Base-by-base conservation (phyloP, 805 yeast genomes). In the Lachancea dasiensis region DNA sequence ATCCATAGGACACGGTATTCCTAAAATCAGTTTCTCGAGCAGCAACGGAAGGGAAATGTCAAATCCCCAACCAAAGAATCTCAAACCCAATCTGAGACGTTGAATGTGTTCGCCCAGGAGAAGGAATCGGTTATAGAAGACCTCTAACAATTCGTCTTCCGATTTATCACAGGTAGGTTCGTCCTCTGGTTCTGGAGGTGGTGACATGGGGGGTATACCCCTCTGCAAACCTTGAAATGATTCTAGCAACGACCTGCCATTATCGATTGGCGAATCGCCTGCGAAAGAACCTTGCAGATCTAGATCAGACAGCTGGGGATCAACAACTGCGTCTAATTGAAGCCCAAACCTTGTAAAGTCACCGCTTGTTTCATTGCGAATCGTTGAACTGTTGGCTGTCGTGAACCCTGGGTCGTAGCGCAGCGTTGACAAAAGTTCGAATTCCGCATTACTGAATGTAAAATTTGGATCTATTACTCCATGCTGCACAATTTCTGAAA, bases 391-490 rank as follows among this genome's bases (percentile, higher is more conserved):
- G 33, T 30, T 16, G 9, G 21, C 6, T 5, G 10, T 21, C 6
- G 56, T 32, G 36, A 82, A 56, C 7, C 55, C 47, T 1, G 94
- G 90, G 48, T 85, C 94, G 52, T 81, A 86, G 34, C 95, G 65
- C 26, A 86, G 69, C 2, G 95, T 79, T 27, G 87, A 73, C 20
- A 86, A 60, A 11, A 86, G 56, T 45, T 77, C 73, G 51, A 83
- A 79, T 5, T 65, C 65, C 26, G 43, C 41, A 19, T 40, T 46
- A 6, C 23, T 36, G 24, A 35, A 37, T 10, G 41, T 33, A 24
- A 48, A 50, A 31, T 48, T 43, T 3, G 44, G 45, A 17, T 44
- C 48, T 16, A 50, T 43, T 17, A 46, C 27, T 26, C 45, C 54
- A 27, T 38, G 41, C 29, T 48, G 51, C 8, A 48, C 41, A 10